Base-by-base conservation (phyloP, 345 rosid genomes). In the Rhodomyrtus tomentosa region DNA sequence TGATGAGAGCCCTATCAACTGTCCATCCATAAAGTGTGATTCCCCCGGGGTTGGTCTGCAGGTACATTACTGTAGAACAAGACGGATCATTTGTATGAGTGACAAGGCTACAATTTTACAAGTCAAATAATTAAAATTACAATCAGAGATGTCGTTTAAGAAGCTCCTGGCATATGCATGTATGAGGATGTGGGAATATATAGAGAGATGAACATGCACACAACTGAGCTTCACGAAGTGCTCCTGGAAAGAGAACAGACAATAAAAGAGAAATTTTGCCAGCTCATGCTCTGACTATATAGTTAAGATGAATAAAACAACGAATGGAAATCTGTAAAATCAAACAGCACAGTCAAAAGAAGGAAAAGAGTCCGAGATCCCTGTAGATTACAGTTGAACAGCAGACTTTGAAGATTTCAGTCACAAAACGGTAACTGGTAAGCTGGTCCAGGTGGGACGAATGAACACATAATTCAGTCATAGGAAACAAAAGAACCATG, bases 31-130 rank as follows among this genome's bases (percentile, higher is more conserved):
- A 96, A 72, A 96, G 91, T 3, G 99, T 96, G 83, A 95, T 94
- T 50, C 99, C 99, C 18, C 98, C 99, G 0, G 96, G 98, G 88
- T 96, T 96, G 85, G 88, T 88, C 93, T 94, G 98, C 90, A 96
- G 84, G 86, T 96, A 96, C 89, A 91, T 55, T 18, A 96, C 99
- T 96, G 94, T 21, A 29, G 49, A 84, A 55, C 6, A 79, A 84
- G 42, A 58, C 18, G 24, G 42, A 68, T 68, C 10, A 15, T 62
- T 32, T 32, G 45, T 7, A 32, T 68, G 24, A 68, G 76, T 32
- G 18, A 62, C 42, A 1, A 18, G 42, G 76, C 76, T 32, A 18
- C 76, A 32, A 32, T 68, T 68, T 68, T 68, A 16, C 2, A 16
- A 32, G 45, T 68, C 76, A 32, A 68, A 68, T 32, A 32, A 68